These are phyloP conservation scores for Talaromyces rugulosus DNA, from an alignment of 2,329 filamentous ascomycete species.

Conservation along the genomic window DNA sequence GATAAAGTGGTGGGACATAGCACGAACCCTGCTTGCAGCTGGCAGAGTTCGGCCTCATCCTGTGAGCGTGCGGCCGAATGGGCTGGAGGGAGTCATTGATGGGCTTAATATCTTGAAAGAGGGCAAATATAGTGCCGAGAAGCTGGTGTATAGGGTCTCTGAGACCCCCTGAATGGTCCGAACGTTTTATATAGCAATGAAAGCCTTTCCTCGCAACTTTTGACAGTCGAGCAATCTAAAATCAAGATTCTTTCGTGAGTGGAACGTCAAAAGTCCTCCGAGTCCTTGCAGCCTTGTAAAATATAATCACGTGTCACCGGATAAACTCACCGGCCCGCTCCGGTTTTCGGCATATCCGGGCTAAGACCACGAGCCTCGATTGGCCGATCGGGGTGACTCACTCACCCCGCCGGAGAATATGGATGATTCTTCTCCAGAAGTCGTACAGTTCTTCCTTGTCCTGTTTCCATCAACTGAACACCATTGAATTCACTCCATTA, in stretches of 20 bases:
- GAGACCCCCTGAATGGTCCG: constrained; percentile 5
- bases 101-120: constrained; percentile 8
- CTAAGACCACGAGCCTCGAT: background rate
- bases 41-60: constrained; percentile 9
- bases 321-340: constrained; percentile 40
- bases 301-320: constrained; percentile 23
- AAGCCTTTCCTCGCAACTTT: background rate
- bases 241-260: background rate
- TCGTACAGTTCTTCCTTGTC: constrained; percentile 55
- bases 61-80: constrained; percentile 9
- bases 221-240: background rate
- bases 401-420: background rate
- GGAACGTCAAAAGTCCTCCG: too few relatives aligned
- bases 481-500: constrained; percentile 51
- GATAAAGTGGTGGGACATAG: constrained; percentile 6
- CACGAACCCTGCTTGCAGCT: constrained; percentile 5
- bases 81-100: constrained; percentile 11
- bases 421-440: constrained; percentile 50
- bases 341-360: background rate
- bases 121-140: constrained; percentile 9
- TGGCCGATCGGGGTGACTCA: background rate
- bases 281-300: background rate
- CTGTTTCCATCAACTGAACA: background rate
- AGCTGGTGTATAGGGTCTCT: constrained; percentile 11
- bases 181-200: background rate